Base-by-base conservation (phyloP, 257 asterid genomes). In the Forsythia suspensa region DNA sequence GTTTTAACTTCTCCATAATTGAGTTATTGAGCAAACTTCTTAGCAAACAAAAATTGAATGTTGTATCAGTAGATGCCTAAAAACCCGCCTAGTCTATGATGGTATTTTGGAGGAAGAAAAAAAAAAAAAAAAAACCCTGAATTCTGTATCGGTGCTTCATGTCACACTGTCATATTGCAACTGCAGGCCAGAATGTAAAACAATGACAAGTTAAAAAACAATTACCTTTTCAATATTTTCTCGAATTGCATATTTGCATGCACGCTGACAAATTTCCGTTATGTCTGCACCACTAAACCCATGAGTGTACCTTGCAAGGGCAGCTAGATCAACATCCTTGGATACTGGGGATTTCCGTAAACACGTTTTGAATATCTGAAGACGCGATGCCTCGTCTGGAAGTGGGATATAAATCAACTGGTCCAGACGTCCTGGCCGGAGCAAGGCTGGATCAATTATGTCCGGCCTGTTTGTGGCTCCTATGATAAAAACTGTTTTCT, bases 381-480 rank as follows among this genome's bases (percentile, higher is more conserved):
- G 85, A n/a, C 87, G 87, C 0, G 89, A 86, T 52, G 71, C 73
- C 66, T 83, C 87, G 5, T 86, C 89, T 3, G 89, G 87, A 69
- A 86, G 85, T 3, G 87, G 89, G 77, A 83, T 81, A 70, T 86
- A 86, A 21, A 80, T 83, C 82, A 83, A 73, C 80, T 86, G 91
- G 81, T 88, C 88, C 79, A 88, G 70, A 55, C 89, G 89, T 38
- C 88, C 89, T 2, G 89, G 89, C 70, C 91, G 77, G 70, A 86
- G 87, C 42, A 88, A 76, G 4, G 91, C 89, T 38, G 91, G 89
- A 71, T 88, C 91, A 5, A 88, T 80, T 38, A 86, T 83, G 65
- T 88, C 88, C 0, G 89, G 89, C 77, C 91, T 77, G 78, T 87
- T 88, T 2, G 89, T 88, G 1, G 91, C 89, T 13, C 91, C 91